Percentiles rank a stretch among this genome's conserved stretches.
Conservation (phyloP, 73 alveolate species). For the Symbiodinium pilosum region DNA sequence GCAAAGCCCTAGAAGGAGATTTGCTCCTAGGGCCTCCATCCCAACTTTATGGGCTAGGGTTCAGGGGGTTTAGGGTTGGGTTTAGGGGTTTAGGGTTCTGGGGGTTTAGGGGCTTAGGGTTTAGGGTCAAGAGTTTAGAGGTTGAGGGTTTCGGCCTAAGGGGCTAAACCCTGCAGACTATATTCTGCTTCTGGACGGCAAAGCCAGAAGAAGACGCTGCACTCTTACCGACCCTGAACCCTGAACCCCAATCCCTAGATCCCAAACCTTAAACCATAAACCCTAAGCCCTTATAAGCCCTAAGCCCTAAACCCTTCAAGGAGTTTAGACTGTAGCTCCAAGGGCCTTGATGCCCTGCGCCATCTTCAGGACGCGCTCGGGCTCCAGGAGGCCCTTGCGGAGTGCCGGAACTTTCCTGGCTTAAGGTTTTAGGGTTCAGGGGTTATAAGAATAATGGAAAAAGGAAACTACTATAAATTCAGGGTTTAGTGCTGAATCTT, state of each 20-base stretch:
- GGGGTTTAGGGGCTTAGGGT: no score
- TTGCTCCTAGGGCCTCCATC: no score
- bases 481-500: no score
- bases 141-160: background rate
- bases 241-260: background rate
- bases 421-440: no score
- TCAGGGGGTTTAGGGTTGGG: no score
- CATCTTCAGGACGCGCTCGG: slow-evolving; percentile 89
- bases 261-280: background rate
- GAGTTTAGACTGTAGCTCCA: background rate
- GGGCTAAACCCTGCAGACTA: background rate
- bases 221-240: background rate
- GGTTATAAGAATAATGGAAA: no score
- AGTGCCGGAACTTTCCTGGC: slow-evolving; percentile 83
- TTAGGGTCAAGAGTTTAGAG: background rate
- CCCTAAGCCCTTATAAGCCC: background rate
- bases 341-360: slow-evolving; percentile 89
- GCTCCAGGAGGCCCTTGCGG: slow-evolving; percentile 75
- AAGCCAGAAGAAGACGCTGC: no score
- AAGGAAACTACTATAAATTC: no score
- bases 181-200: background rate
- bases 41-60: no score
- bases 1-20: no score
- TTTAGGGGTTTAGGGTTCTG: no score
- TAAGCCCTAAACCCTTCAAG: background rate